These are phyloP conservation scores for Metschnikowia similis DNA, from an alignment of 805 yeast genomes.

Conservation along the genomic window DNA sequence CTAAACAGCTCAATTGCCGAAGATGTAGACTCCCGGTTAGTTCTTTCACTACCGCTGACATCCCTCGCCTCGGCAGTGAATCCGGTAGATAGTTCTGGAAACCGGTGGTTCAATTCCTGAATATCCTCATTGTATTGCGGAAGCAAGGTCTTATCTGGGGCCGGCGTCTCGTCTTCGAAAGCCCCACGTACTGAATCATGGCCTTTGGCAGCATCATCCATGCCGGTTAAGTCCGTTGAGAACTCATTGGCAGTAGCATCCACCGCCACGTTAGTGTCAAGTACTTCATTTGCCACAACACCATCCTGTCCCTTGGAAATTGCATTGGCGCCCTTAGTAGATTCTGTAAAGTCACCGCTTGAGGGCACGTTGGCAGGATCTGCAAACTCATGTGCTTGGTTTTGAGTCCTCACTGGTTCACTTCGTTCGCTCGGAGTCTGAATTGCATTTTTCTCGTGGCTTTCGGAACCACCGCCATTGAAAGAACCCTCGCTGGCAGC, in stretches of 20 bases:
- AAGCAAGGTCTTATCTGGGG: conserved; percentile 5
- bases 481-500: neutral
- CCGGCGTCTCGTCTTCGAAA: conserved; percentile 25
- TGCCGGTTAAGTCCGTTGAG: conserved; percentile 23
- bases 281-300: neutral
- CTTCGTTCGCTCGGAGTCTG: neutral
- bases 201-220: conserved; percentile 8
- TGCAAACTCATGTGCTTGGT: neutral
- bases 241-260: conserved; percentile 5
- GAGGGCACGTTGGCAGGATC: neutral
- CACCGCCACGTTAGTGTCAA: neutral
- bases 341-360: neutral
- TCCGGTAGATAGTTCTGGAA: conserved; percentile 32
- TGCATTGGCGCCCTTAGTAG: neutral
- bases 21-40: conserved; percentile 29
- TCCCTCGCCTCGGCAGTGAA: conserved; percentile 9
- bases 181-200: conserved; percentile 7
- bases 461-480: neutral
- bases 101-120: conserved; percentile 19
- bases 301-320: neutral
- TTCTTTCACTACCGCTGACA: conserved; percentile 17
- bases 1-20: conserved; percentile 27
- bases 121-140: conserved; percentile 14
- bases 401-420: neutral
- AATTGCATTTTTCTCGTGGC: neutral